Evolutionary conservation across 177 flowering plant species (phyloP).

Genomic region (Tripterygium wilfordii): DNA sequence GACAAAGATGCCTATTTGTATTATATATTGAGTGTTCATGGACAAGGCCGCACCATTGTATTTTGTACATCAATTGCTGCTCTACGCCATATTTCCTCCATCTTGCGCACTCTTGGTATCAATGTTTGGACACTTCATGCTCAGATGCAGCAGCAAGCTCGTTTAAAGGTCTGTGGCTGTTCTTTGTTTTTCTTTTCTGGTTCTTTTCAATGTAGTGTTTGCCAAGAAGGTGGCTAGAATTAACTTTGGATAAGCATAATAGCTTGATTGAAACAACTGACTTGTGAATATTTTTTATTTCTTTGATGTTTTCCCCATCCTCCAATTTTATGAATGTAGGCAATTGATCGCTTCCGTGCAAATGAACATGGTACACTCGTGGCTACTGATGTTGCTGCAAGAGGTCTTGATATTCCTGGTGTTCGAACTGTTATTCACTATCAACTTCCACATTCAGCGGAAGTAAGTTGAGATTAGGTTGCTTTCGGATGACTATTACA

Average conservation of each 20-base stretch:
- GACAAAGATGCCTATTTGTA: conserved; percentile 94
- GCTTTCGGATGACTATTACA: background rate
- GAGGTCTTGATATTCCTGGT: conserved; percentile 94
- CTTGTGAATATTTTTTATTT: background rate
- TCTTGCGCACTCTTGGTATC: conserved; percentile 59
- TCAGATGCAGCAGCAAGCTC: conserved; percentile 95
- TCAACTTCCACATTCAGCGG: conserved; percentile 97
- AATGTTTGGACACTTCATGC: conserved; percentile 75
- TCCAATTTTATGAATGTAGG: conserved; percentile 35
- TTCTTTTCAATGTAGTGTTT: no score
- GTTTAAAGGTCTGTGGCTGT: conserved; percentile 56
- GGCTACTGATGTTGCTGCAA: conserved; percentile 96
- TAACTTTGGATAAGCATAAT: background rate
- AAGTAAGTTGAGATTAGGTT: conserved; percentile 36
- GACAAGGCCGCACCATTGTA: conserved; percentile 87
- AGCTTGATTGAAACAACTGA: background rate
- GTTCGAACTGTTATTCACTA: conserved; percentile 94
- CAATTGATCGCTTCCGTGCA: conserved; percentile 82
- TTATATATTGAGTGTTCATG: conserved; percentile 84
- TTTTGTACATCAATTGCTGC: conserved; percentile 96
- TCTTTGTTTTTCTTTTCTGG: background rate
- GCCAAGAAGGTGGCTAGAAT: no score
- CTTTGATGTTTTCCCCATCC: background rate
- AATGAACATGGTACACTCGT: conserved; percentile 72
- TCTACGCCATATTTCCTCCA: conserved; percentile 67